Evolutionary conservation across 2,329 filamentous ascomycete species (phyloP), one percentile per base, ranked within the genome.

Genomic region (Madurella fahalii): DNA sequence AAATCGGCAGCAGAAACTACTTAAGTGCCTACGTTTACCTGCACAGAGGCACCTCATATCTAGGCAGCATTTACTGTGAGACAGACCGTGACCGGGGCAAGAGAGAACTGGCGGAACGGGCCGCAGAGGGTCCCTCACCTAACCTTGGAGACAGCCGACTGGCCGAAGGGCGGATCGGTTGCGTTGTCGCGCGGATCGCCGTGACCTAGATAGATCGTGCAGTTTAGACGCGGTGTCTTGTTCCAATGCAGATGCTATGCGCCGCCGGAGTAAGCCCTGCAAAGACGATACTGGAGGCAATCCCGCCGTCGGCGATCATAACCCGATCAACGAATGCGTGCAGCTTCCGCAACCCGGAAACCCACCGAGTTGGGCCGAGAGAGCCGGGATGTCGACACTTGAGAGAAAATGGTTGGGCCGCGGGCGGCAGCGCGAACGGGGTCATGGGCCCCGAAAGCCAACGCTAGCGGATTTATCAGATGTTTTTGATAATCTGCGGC

Each of bases 401-500:
- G 9, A 37, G 11, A 37, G 13, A 44, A 40, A 40, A n/a, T 20
- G 13, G 34, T 39, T 34, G 41, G 49, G 34, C 20, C 30, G 40
- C 16, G 15, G 11, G 32, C 40, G 45, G 20, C 17, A 2, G 8
- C 4, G 20, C n/a, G 17, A 18, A 18, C 11, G 34, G n/a, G 8
- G 9, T 37, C 9, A 15, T 17, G 9, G 18, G 31, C 40, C 13
- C 34, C 34, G 9, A 37, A 37, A 37, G 9, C 34, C 11, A 11
- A 37, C 34, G 13, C 11, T 37, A 37, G 34, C 34, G 13, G 13
- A 37, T 32, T 60, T 60, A 62, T 62, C 60, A 58, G 58, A 62
- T 61, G 47, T 39, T 59, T 47, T 54, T 52, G 60, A 62, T 62
- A 61, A 62, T 62, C 58, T 61, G n/a, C 34, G 30, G 45, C 60